Percentiles rank a stretch among this genome's conserved stretches.
Evolutionary conservation across 345 rosid species (phyloP).

Genomic region (Melaleuca quinquenervia): DNA sequence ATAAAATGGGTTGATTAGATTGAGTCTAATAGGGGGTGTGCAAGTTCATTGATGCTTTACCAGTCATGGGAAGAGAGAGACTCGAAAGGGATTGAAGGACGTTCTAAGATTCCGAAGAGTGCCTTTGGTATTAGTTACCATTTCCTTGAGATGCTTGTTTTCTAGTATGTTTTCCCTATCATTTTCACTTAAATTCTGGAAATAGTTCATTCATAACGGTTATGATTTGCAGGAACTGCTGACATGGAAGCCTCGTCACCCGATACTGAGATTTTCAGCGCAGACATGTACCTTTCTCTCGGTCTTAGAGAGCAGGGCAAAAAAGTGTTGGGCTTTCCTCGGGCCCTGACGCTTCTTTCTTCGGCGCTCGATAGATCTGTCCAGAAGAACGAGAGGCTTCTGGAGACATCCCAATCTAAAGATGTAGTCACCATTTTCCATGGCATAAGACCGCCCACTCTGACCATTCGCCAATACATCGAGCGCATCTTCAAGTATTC

Average conservation of each 20-base stretch:
- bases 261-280: slow-evolving; percentile 16
- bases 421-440: slow-evolving; percentile 45
- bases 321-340: slow-evolving; percentile 28
- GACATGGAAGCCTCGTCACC: slow-evolving; percentile 33
- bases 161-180: background rate
- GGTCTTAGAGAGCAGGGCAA: slow-evolving; percentile 48
- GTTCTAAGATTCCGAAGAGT: background rate
- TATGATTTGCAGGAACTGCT: slow-evolving; percentile 10
- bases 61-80: background rate
- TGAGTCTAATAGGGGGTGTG: background rate
- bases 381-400: slow-evolving; percentile 27
- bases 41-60: background rate
- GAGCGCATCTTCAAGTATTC: slow-evolving; percentile 82
- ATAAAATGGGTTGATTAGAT: background rate
- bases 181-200: background rate
- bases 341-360: slow-evolving; percentile 44
- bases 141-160: background rate
- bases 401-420: slow-evolving; percentile 14
- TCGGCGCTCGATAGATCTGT: slow-evolving; percentile 54
- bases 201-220: slow-evolving; percentile 5
- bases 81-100: background rate
- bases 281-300: slow-evolving; percentile 33
- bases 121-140: background rate
- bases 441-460: slow-evolving; percentile 49
- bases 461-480: slow-evolving; percentile 54